Base-by-base conservation (phyloP, 1,284 basidiomycete genomes). In the Phenoliferia sp. region DNA sequence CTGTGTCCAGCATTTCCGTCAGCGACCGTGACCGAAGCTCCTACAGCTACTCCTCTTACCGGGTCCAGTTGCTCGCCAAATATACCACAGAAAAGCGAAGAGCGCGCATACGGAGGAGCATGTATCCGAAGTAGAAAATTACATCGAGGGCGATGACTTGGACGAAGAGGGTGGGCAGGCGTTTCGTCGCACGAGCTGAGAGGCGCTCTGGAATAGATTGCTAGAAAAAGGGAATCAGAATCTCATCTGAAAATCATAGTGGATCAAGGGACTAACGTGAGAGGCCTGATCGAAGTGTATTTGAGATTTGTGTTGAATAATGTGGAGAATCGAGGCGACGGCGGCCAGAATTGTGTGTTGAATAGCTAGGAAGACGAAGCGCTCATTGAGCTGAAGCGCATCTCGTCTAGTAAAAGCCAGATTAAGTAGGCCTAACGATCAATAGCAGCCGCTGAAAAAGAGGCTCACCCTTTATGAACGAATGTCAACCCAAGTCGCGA, bases 161-260 rank as follows among this genome's bases (percentile, higher is more conserved):
- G 29, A 59, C 33, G 15, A 55, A 29, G 2, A 70, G 54, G 1
- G 68, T 63, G 15, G 64, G 58, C 1, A 71, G 3, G 0, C 63
- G 62, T 9, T 19, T 16, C 1, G 48, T 26, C 10, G 69, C 5
- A 9, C 65, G 63, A 3, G 52, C 16, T 16, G 33, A 6, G 6
- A 75, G 65, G n/a, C 74, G 71, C 3, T 52, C 35, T 1, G 74
- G 74, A n/a, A 75, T 75, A 7, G 67, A 52, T 73, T 75, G 56
- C 5, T 0, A 2, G 32, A 16, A 9, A 15, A 9, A 1, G 17
- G 16, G 2, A n/a, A 61, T 33, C 19, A 52, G 5, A 44, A n/a
- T 5, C 16, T 33, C 16, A 17, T 36, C 26, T 36, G 35, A 17
- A 29, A n/a, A 15, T n/a, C 10, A 3, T 6, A 12, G n/a, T 5